Conservation (phyloP, 805 yeast genomes). For the Pichia heedii region DNA sequence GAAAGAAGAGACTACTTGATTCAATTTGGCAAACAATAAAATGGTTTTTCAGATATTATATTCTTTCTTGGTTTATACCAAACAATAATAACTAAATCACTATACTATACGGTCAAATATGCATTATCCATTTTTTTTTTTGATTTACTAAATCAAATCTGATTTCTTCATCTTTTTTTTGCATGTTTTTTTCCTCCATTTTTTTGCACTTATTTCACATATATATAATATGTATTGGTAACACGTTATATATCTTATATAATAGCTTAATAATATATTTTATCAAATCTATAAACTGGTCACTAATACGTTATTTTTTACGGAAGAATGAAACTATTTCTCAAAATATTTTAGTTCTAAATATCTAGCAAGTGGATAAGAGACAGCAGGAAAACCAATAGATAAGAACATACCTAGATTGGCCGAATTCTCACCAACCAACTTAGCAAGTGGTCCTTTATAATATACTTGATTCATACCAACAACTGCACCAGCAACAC, state of each 20-base stretch:
- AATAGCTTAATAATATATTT: too few species aligned
- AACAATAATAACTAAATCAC: too few species aligned
- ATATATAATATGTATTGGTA: too few species aligned
- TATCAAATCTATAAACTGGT: too few species aligned
- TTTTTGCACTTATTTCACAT: too few species aligned
- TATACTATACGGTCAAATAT: too few species aligned
- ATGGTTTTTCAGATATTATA: conserved; percentile 14
- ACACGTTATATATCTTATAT: too few species aligned
- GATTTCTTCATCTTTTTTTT: too few species aligned
- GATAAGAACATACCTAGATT: conserved; percentile 78
- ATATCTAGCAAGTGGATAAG: conserved; percentile 59
- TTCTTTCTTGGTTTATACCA: conserved; percentile 12
- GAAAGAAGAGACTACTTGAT: not conserved
- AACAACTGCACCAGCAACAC: conserved; percentile 73
- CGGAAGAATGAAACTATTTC: conserved; percentile 10
- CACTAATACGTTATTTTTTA: too few species aligned
- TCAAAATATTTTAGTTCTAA: conserved; percentile 52
- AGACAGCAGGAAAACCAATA: conserved; percentile 58
- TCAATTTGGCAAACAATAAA: conserved; percentile 10
- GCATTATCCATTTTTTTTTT: too few species aligned
- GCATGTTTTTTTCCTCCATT: too few species aligned
- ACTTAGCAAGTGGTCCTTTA: conserved; percentile 62
- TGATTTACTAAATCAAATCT: too few species aligned
- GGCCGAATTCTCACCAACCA: conserved; percentile 60
- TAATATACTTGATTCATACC: conserved; percentile 88